A percentile compares a stretch with the other conserved stretches of the same genome.
These are phyloP conservation scores for Hanseniaspora vineae DNA, from an alignment of 805 yeast species.

Conservation along the genomic window DNA sequence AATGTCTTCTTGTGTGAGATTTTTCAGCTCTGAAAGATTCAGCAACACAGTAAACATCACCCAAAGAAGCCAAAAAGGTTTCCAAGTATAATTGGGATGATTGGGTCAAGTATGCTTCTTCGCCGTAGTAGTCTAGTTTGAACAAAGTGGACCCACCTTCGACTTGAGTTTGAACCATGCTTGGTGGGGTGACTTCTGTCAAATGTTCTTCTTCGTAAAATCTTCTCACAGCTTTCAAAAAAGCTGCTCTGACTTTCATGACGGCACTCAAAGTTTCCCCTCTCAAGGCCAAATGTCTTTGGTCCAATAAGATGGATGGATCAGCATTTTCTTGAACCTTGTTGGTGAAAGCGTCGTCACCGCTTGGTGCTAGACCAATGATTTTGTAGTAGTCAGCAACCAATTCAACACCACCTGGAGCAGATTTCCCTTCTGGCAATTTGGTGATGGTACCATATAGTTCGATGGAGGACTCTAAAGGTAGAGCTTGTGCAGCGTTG, in stretches of 20 bases:
- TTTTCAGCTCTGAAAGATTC: slow-evolving; percentile 99
- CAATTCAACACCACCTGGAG: slow-evolving; percentile 95
- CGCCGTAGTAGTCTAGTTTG: slow-evolving; percentile 88
- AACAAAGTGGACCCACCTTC: slow-evolving; percentile 98
- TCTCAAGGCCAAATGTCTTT: slow-evolving; percentile 90
- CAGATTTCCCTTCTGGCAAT: slow-evolving; percentile 91
- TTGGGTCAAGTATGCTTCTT: slow-evolving; percentile 93
- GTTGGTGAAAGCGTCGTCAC: slow-evolving; percentile 91
- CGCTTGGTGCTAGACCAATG: slow-evolving; percentile 89
- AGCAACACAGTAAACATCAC: slow-evolving; percentile 95
- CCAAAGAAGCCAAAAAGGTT: slow-evolving; percentile 90
- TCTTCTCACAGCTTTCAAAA: slow-evolving; percentile 61
- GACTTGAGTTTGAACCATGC: slow-evolving; percentile 99
- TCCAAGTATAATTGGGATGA: slow-evolving; percentile 94
- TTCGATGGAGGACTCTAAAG: slow-evolving; percentile 75
- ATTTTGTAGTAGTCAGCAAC: slow-evolving; percentile 81
- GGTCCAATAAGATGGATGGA: slow-evolving; percentile 83
- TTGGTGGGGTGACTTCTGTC: slow-evolving; percentile 94
- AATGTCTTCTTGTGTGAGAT: slow-evolving; percentile 96
- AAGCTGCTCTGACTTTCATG: slow-evolving; percentile 84
- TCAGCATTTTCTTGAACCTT: slow-evolving; percentile 88
- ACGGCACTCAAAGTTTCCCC: slow-evolving; percentile 91
- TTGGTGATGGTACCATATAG: slow-evolving; percentile 70
- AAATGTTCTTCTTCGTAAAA: slow-evolving; percentile 63
- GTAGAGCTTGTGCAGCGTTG: slow-evolving; percentile 71